phyloP scores from a whole-genome alignment of 768 basidiomycete genomes.

The Agaricus sinodeliciosus region DNA sequence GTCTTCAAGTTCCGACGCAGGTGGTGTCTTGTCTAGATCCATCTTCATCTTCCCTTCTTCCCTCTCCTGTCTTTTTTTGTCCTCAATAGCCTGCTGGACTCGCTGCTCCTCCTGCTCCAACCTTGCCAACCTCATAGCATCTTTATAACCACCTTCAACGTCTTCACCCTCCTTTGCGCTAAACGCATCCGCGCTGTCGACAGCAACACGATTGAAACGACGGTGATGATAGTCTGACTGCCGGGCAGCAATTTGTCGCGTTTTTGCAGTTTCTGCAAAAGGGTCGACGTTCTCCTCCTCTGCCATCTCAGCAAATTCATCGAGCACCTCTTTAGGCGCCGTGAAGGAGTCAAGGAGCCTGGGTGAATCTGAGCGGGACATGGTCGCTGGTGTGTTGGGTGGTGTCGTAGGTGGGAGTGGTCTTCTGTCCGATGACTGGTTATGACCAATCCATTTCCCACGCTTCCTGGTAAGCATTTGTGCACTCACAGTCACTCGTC shows the following conservation, averaged over 20 bases:
- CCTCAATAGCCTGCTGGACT: constrained; percentile 80
- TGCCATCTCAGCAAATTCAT: constrained; percentile 90
- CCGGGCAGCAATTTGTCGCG: constrained; percentile 88
- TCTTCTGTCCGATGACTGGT: constrained; percentile 14
- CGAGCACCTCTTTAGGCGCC: constrained; percentile 86
- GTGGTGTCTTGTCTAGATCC: constrained; percentile 91
- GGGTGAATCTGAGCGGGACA: constrained; percentile 54
- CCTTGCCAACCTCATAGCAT: constrained; percentile 87
- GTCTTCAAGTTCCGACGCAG: constrained; percentile 69
- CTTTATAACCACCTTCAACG: constrained; percentile 87
- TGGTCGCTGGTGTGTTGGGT: constrained; percentile 16
- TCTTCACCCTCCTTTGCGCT: constrained; percentile 62
- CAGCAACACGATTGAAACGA: constrained; percentile 78
- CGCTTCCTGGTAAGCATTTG: constrained; percentile 14
- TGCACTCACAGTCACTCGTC: background rate
- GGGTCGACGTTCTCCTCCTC: constrained; percentile 92
- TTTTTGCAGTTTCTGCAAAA: constrained; percentile 87
- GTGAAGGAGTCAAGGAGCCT: constrained; percentile 88
- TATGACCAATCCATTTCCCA: constrained; percentile 30
- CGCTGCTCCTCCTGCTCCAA: constrained; percentile 91
- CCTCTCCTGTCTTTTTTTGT: constrained; percentile 74
- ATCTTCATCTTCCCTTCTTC: constrained; percentile 72
- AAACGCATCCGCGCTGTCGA: constrained; percentile 79
- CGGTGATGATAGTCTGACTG: constrained; percentile 95
- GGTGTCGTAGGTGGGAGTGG: constrained; percentile 12